Base-by-base conservation (phyloP, 1,284 basidiomycete species). In the Athelia sp. region DNA sequence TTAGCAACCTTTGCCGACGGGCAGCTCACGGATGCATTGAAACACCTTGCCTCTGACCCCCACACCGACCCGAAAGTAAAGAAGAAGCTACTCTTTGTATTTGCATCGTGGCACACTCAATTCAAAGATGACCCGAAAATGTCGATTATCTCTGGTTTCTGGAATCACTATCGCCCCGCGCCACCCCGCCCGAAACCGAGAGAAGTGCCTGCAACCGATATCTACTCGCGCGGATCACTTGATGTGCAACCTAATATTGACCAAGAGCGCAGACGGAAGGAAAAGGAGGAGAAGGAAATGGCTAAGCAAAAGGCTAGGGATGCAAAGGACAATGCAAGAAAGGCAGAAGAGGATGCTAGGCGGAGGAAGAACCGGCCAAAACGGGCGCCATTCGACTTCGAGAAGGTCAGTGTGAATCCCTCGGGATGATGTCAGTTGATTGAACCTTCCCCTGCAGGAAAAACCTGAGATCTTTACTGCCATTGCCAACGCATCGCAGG, bases 401-500 rank as follows among this genome's bases (percentile, higher is more conserved):
- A 93, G 60, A 81, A 80, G 73, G 84, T 83, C 46, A 47, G 70
- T 43, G 43, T 38, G 24, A 38, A 47, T 36, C 24, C 43, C 26
- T 13, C 26, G 26, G 13, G 26, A 13, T 6, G 26, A 29, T n/a
- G n/a, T n/a, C 26, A 29, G 43, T 47, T 36, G 40, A 43, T 34
- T 51, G 23, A 9, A 35, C 18, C 29, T 22, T 23, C n/a, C n/a
- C 49, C 24, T 54, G 17, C 60, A 88, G 87, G 95, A 98, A 66
- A 97, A 94, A 70, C 90, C 94, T 0, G 79, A 87, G 59, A 87
- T 99, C 48, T 68, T 96, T 54, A 78, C 80, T 3, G 75, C 89
- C 14, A 91, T 99, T 42, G 94, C 91, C 2, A 86, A 82, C 49
- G 90, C 91, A 0, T 88, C 90, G 15, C 91, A 93, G 62, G 84